Base-by-base conservation (phyloP, 2,329 filamentous ascomycete species). In the Cytospora schulzeri region DNA sequence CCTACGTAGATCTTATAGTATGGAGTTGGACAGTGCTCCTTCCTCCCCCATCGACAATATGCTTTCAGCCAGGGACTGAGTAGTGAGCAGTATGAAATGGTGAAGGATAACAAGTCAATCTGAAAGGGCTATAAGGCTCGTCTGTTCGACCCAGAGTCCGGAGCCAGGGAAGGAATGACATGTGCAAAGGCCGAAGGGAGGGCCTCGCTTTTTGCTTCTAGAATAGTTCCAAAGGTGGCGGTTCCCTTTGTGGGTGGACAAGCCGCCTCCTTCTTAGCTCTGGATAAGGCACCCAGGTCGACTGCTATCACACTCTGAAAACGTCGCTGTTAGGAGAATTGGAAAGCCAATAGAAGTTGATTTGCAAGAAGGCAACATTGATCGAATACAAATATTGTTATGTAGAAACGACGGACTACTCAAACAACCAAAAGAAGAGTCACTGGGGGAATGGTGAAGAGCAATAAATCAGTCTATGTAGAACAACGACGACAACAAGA, bases 381-480 rank as follows among this genome's bases (percentile, higher is more conserved):
- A 48, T 12, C 24, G n/a, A 19, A 48, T 48, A 48, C 7, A 19
- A 48, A 48, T 48, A 24, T 45, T 11, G 12, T 22, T 12, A 3
- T 48, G n/a, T 48, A 48, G n/a, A 14, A n/a, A 45, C 4, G 22
- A 24, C 45, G 22, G 57, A 41, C 57, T 28, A 28, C 26, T 58
- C 38, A 41, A 24, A 24, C 38, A 38, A 38, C 33, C 29, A 58
- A 35, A n/a, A n/a, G n/a, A n/a, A 19, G 57, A 60, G 57, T 48
- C 57, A 50, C 48, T 19, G 29, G 33, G 11, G 31, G 41, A 45
- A 53, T 33, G 50, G 45, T 33, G 50, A 60, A 60, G 57, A 66
- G 56, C 61, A 52, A 63, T 63, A 57, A 66, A 66, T 52, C 64
- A 66, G 64, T 66, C 64, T 66, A 66, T 66, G 64, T 66, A 63